Percentiles rank a stretch among this genome's conserved stretches.
phyloP scores from a whole-genome alignment of 805 yeast species.

The Schwanniomyces occidentalis region DNA sequence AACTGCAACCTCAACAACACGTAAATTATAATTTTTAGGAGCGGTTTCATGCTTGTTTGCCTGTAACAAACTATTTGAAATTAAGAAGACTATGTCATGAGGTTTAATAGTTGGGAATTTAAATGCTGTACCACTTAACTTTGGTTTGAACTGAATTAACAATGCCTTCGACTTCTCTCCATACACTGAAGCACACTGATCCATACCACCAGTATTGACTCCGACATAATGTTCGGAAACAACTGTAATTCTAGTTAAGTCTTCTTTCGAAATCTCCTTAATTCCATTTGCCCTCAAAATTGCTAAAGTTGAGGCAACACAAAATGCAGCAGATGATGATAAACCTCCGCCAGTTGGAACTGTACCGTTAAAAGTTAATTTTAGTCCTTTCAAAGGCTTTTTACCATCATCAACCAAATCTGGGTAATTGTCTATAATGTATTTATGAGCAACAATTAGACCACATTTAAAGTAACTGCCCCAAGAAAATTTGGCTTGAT shows the following conservation, averaged over 20 bases:
- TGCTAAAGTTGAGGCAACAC: slow-evolving; percentile 62
- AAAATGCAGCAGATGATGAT: slow-evolving; percentile 71
- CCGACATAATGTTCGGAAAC: slow-evolving; percentile 72
- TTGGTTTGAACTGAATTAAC: slow-evolving; percentile 61
- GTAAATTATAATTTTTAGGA: slow-evolving; percentile 64
- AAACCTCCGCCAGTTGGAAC: slow-evolving; percentile 76
- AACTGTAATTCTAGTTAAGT: slow-evolving; percentile 59
- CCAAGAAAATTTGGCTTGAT: slow-evolving; percentile 56
- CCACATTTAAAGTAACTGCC: slow-evolving; percentile 71
- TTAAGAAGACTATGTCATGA: slow-evolving; percentile 50
- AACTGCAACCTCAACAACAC: slow-evolving; percentile 72
- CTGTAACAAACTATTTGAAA: slow-evolving; percentile 61
- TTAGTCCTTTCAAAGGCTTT: slow-evolving; percentile 45
- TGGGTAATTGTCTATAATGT: slow-evolving; percentile 35
- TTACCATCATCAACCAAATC: slow-evolving; percentile 18
- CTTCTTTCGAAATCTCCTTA: slow-evolving; percentile 43
- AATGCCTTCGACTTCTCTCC: slow-evolving; percentile 61
- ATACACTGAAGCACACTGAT: slow-evolving; percentile 69
- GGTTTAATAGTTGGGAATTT: slow-evolving; percentile 50
- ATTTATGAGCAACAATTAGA: slow-evolving; percentile 56
- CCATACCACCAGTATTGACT: slow-evolving; percentile 80
- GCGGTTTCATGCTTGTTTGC: slow-evolving; percentile 72
- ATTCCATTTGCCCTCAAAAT: slow-evolving; percentile 54
- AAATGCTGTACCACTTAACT: slow-evolving; percentile 54
- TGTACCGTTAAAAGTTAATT: slow-evolving; percentile 57